Evolutionary conservation across 768 basidiomycete genomes (phyloP).

Genomic region (Tulasnella sp.): DNA sequence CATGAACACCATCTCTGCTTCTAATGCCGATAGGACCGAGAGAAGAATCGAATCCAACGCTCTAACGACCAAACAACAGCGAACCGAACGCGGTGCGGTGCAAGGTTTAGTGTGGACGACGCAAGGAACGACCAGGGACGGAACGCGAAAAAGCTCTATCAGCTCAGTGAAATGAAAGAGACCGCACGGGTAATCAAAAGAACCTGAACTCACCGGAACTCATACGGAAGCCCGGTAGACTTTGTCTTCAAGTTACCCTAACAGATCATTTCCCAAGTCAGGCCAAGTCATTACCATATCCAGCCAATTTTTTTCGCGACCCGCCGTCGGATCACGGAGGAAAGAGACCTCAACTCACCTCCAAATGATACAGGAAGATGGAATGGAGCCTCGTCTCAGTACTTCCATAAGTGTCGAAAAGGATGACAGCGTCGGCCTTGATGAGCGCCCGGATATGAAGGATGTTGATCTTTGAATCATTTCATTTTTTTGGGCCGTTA

Average conservation of each 20-base stretch:
- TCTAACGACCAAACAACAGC: constrained; percentile 44
- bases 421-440: constrained; percentile 84
- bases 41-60: constrained; percentile 90
- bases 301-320: too few relatives aligned
- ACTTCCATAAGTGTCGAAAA: constrained; percentile 90
- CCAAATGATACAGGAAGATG: constrained; percentile 81
- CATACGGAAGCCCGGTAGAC: constrained; percentile 68
- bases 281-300: not conserved
- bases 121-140: too few relatives aligned
- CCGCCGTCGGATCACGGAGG: not conserved
- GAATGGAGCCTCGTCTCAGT: constrained; percentile 81
- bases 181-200: not conserved
- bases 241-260: constrained; percentile 77
- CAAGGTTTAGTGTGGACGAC: constrained; percentile 20
- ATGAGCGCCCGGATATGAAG: constrained; percentile 92
- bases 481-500: not conserved
- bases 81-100: constrained; percentile 27
- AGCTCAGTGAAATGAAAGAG: constrained; percentile 19
- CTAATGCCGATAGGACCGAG: constrained; percentile 86
- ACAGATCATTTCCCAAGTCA: not conserved
- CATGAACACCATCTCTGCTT: constrained; percentile 94
- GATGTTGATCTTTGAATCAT: constrained; percentile 67
- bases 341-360: constrained; percentile 45
- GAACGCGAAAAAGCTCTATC: not conserved
- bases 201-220: constrained; percentile 73